Evolutionary conservation across 345 rosid species (phyloP), one percentile per base, ranked within the genome.

Genomic region (Lepidium sativum): DNA sequence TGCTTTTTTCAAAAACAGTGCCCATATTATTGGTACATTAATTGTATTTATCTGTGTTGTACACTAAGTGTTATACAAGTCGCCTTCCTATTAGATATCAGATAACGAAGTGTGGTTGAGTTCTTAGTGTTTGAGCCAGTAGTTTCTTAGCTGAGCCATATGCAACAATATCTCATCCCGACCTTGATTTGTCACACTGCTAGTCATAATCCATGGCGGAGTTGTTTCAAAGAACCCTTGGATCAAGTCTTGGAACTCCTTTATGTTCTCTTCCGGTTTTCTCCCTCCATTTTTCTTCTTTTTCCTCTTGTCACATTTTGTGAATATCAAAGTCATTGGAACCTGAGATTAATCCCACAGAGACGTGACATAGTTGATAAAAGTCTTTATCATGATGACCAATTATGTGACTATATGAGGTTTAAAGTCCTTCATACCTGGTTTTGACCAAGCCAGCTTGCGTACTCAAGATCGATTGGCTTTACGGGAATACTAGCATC

Each of bases 131-230:
- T 83, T 92, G 50, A 84, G 92, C 97, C 99, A 92, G 78, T 92
- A 89, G 84, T 83, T 87, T 65, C 95, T 79, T 65, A 92, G 72
- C 70, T 92, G 99, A 74, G 99, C 97, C 88, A 89, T 84, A 80
- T 89, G 99, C 76, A 92, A 67, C 52, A 92, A 75, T 67, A 92
- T 88, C 83, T 92, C 99, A 68, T 92, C 99, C 38, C 97, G 92
- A 18, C 99, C 99, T 78, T 89, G 95, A 79, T 86, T 86, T 3
- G 99, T 86, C 65, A 84, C 88, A 57, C 99, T 83, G 81, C 99
- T 92, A 20, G 99, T 92, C 99, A 89, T 87, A 50, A 92, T 92
- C 99, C 97, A 92, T 11, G 99, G 99, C 3, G 99, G 99, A 9
- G 86, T 76, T 6, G 96, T 80, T 57, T 83, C 75, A 68, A 92